Evolutionary conservation across 768 basidiomycete species (phyloP), one percentile per base, ranked within the genome.

Genomic region (Tylopilus cervinicoccineus): DNA sequence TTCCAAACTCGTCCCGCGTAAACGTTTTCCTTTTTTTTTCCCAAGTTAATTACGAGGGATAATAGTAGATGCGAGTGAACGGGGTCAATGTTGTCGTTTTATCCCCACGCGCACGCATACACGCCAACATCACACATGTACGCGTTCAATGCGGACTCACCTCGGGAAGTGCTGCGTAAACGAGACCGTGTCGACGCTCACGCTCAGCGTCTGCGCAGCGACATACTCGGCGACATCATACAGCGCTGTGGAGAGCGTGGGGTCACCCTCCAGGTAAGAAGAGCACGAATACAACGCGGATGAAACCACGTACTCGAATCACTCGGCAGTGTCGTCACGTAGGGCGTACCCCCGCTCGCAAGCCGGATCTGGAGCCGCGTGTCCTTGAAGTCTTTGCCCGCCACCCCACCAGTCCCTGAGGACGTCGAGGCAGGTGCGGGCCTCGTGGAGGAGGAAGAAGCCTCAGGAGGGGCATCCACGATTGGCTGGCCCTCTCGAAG

Each of bases 291-390:
- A 3, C 4, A n/a, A 14, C 6, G 23, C 10, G 3, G 11, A 36
- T 10, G 12, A 17, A 36, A 38, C 4, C 39, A 76, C 86, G 58
- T 62, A 90, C 90, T 77, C 20, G 86, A 74, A 52, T 90, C 86
- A 57, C 86, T 90, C n/a, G 84, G 66, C 38, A 93, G 63, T 10
- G 87, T 89, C 13, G 85, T 88, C 8, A 85, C 89, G 53, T 89
- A 78, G 6, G 92, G 93, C 53, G 88, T 86, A 0, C 65, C 67
- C 10, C 92, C 93, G 6, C 78, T 81, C 16, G 88, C 80, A 63
- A 96, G 70, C 22, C 95, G 80, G 50, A 96, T 93, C 70, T 95
- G 95, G 43, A 98, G 72, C 49, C 95, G 73, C 3, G 95, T 93
- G 59, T 93, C 85, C 44, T 83, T 83, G 64, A 86, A 93, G 45